Percentiles rank a stretch among this genome's conserved stretches.
Evolutionary conservation across 139 green algal species (phyloP).

Genomic region (Chloropicon primus): DNA sequence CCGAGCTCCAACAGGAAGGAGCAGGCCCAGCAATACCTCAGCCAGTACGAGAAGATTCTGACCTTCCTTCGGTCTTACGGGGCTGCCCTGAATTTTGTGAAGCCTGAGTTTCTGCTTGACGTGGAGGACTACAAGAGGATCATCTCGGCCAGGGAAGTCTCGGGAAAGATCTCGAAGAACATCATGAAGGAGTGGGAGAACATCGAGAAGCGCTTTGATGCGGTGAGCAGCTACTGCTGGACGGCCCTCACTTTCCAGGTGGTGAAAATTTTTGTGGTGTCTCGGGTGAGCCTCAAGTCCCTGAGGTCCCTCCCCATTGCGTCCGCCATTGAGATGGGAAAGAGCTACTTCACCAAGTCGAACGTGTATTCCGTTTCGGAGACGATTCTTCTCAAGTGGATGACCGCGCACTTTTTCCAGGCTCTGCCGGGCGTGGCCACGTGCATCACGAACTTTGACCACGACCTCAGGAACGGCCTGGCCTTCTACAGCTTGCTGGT

Average conservation of each 20-base stretch:
- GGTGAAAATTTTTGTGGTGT: constrained; percentile 54
- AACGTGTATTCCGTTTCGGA: constrained; percentile 54
- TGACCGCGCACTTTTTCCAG: constrained; percentile 18
- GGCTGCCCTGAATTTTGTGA: constrained; percentile 51
- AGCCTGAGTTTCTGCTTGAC: constrained; percentile 57
- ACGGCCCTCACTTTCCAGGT: constrained; percentile 39
- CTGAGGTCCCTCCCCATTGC: constrained; percentile 31
- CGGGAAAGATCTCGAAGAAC: neutral
- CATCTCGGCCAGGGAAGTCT: neutral
- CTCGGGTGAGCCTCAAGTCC: constrained; percentile 33
- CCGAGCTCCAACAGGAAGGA: constrained; percentile 11
- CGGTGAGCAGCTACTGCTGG: constrained; percentile 34
- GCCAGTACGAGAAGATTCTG: constrained; percentile 37
- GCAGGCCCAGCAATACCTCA: constrained; percentile 17
- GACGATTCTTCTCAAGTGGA: constrained; percentile 50
- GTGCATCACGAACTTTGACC: constrained; percentile 35
- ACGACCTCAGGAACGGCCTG: constrained; percentile 36
- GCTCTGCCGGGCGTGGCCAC: constrained; percentile 13
- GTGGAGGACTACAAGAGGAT: constrained; percentile 30
- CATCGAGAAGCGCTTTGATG: constrained; percentile 39
- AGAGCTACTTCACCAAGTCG: neutral
- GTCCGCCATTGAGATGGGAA: neutral
- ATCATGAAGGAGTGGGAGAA: constrained; percentile 22
- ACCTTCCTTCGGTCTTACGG: constrained; percentile 33
- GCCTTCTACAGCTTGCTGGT: constrained; percentile 44